Conservation (phyloP, 1,284 basidiomycete genomes). For the Cutaneotrichosporon curvatum region DNA sequence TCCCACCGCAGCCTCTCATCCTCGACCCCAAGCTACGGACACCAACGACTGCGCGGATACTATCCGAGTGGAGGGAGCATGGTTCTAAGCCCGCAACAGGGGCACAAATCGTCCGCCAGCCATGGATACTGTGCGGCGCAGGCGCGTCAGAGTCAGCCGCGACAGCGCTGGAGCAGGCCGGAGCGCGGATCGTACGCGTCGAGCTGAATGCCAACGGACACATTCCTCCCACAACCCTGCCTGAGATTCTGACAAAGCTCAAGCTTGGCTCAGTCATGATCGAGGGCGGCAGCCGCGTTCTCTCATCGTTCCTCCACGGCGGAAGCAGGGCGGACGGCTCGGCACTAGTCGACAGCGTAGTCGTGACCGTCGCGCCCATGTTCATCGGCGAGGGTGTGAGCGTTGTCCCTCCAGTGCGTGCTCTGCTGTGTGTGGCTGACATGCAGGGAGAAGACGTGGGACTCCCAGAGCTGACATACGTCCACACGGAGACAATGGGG, state of each 20-base stretch:
- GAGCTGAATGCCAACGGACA: conserved; percentile 48
- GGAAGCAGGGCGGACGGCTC: conserved; percentile 33
- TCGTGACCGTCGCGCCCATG: conserved; percentile 75
- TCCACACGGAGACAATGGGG: conserved; percentile 41
- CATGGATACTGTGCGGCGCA: conserved; percentile 61
- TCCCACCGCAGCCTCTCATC: conserved; percentile 68
- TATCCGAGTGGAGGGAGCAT: conserved; percentile 41
- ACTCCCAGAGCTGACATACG: conserved; percentile 28
- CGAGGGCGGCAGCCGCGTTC: conserved; percentile 82
- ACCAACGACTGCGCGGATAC: conserved; percentile 61
- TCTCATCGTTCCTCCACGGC: conserved; percentile 62
- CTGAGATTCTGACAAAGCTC: conserved; percentile 52
- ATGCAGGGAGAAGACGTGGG: conserved; percentile 24
- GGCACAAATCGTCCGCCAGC: conserved; percentile 58
- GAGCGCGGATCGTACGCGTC: conserved; percentile 37
- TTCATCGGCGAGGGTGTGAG: conserved; percentile 70
- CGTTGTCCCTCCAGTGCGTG: conserved; percentile 35
- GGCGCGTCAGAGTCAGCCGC: conserved; percentile 25
- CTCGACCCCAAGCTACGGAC: conserved; percentile 71
- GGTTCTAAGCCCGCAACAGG: conserved; percentile 14
- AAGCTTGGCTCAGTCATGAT: conserved; percentile 79
- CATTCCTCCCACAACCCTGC: conserved; percentile 53
- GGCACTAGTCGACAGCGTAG: conserved; percentile 58
- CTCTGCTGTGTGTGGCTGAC: too few relatives aligned
- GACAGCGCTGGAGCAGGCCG: conserved; percentile 38